phyloP scores from a whole-genome alignment of 2,329 filamentous ascomycete genomes.

The Apiospora arundinis region DNA sequence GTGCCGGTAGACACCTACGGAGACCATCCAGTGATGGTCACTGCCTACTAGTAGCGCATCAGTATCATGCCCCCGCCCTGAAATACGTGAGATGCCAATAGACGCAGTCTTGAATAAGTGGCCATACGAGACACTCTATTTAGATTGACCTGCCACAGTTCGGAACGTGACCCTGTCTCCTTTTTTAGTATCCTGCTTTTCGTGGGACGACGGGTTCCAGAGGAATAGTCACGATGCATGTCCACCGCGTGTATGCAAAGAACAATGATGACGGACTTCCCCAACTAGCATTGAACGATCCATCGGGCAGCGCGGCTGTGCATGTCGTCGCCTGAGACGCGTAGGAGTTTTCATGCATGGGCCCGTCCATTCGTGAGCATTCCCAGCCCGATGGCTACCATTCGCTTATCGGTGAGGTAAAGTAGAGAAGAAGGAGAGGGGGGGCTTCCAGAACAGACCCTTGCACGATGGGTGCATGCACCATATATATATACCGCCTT shows the following conservation, averaged over 20 bases:
- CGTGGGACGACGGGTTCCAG: background rate
- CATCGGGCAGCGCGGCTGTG: background rate
- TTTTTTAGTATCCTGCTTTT: background rate
- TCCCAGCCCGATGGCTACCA: constrained; percentile 1
- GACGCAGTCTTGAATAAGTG: background rate
- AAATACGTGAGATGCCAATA: background rate
- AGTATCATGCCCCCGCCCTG: background rate
- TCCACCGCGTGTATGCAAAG: background rate
- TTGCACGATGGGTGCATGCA: constrained; percentile 1
- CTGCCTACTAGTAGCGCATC: background rate
- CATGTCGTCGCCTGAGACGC: background rate
- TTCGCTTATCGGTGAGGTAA: background rate
- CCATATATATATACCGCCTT: constrained; percentile 7
- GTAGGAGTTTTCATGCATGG: background rate
- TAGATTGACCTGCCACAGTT: background rate
- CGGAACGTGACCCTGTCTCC: background rate
- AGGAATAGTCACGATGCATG: background rate
- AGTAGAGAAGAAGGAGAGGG: background rate
- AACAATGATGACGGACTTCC: background rate
- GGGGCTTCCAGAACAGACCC: background rate
- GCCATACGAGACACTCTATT: background rate
- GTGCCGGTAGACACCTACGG: background rate
- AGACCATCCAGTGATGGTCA: background rate
- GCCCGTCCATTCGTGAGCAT: background rate
- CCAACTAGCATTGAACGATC: background rate